Base-by-base conservation (phyloP, 352 stramenopile genomes). In the Phytophthora idaei region DNA sequence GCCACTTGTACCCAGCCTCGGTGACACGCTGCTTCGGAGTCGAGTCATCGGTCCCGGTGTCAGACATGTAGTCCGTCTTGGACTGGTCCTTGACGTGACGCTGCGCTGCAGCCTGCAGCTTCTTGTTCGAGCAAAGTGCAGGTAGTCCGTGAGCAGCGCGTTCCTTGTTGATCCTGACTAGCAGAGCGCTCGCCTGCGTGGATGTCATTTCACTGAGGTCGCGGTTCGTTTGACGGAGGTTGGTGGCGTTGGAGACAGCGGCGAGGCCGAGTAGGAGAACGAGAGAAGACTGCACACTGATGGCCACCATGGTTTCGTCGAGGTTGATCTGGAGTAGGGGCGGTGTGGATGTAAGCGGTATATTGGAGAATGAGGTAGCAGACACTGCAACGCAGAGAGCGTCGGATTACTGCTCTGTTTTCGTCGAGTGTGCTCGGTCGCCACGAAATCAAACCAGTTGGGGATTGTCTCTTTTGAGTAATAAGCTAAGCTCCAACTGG, bases 111-210 rank as follows among this genome's bases (percentile, higher is more conserved):
- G 36, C 42, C 41, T 66, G 58, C 5, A 68, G 46, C 47, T 76
- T 82, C 25, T 54, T 61, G 64, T 77, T 87, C 12, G 45, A 51
- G 42, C 75, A 82, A 1, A 84, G 48, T 8, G 65, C 36, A 7
- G 53, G 10, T 10, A 83, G 52, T 25, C 69, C 71, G 10, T 69
- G 11, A 8, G 73, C 64, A 41, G 62, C 60, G 14, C 76, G 78
- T 60, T 80, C 64, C 7, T 58, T 68, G 48, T 84, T 88, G n/a
- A 84, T 68, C 4, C 73, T 73, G 6, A 37, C 66, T 8, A 87
- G 52, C 54, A 88, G 51, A 28, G 45, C 41, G 31, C 53, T 29
- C n/a, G 61, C 25, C 21, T 65, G 42, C 6, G n/a, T 28, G 7
- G 29, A n/a, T 39, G 31, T 28, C n/a, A 41, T 34, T 25, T 37